Base-by-base conservation (phyloP, 805 yeast genomes). In the Yamadazyma olivae region DNA sequence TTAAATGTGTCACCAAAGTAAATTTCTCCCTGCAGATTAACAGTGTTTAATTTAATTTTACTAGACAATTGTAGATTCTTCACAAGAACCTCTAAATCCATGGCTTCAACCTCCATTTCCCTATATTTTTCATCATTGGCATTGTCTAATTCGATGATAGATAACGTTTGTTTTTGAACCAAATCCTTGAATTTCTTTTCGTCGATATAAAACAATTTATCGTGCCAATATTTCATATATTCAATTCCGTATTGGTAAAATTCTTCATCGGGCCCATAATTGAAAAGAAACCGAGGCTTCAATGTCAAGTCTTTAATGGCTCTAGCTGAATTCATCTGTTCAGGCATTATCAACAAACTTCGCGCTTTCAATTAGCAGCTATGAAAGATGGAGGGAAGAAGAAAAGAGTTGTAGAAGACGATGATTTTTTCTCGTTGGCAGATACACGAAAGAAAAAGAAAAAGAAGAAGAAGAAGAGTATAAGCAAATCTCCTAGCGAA, bases 151-250 rank as follows among this genome's bases (percentile, higher is more conserved):
- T 5, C 17, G 7, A 21, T 16, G 9, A 21, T 17, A 14, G 20
- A 19, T 7, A 27, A 13, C 4, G 19, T 8, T 4, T 23, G 3
- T 8, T 10, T 9, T 9, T 29, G 27, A 1, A 38, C 44, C 8
- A 33, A 30, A 10, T 30, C 13, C 13, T 36, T 30, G 3, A 48
- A 35, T 33, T 52, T 41, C 4, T 54, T 45, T 25, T 61, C 57
- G 19, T 66, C 60, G 48, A 76, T 51, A 46, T 56, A 59, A 41
- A 78, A 78, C 25, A 75, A 43, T 18, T 62, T 55, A 1, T 55
- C 54, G 23, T 75, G 77, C 77, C 83, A 81, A 3, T 56, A 58
- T 13, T 61, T 64, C 39, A 81, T 72, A 24, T 70, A 62, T 17
- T 65, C 54, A 3, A 75, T 56, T 3, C 75, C 55, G 13, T 56